Evolutionary conservation across 305 asterid genomes (phyloP).

Genomic region (Stenogyne calaminthoides): DNA sequence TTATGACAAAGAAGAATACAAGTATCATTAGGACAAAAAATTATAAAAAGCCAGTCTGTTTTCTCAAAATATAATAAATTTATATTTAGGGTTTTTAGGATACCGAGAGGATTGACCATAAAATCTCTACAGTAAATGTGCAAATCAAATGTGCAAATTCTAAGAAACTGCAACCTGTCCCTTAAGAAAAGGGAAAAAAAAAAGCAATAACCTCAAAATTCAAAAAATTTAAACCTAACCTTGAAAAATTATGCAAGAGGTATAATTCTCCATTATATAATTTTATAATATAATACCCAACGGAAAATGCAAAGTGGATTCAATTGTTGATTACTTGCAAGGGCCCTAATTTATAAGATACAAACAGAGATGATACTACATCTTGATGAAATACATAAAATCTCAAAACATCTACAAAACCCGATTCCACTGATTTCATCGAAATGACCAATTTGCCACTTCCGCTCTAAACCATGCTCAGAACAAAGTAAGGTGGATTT

Average conservation of each 20-base stretch:
- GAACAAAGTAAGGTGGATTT: neutral
- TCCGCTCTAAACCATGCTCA: neutral
- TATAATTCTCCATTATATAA: too few species aligned
- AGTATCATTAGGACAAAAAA: neutral
- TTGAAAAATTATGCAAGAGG: too few species aligned
- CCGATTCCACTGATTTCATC: neutral
- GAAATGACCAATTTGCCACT: neutral
- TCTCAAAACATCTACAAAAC: neutral
- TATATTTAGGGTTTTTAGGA: too few species aligned
- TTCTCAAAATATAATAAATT: too few species aligned
- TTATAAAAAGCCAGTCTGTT: too few species aligned
- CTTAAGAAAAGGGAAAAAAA: too few species aligned
- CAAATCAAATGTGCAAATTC: neutral
- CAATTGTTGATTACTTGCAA: too few species aligned
- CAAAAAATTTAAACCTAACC: neutral
- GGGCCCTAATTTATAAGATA: neutral
- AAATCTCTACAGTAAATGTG: too few species aligned
- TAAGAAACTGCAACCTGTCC: neutral
- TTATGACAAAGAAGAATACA: neutral
- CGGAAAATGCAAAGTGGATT: too few species aligned
- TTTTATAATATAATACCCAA: too few species aligned
- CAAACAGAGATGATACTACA: neutral
- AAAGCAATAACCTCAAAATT: too few species aligned
- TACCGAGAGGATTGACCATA: too few species aligned
- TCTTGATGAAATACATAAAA: neutral